These are phyloP conservation scores for Monilinia vaccinii-corymbosi DNA, from an alignment of 2,329 filamentous ascomycete genomes.

Conservation along the genomic window DNA sequence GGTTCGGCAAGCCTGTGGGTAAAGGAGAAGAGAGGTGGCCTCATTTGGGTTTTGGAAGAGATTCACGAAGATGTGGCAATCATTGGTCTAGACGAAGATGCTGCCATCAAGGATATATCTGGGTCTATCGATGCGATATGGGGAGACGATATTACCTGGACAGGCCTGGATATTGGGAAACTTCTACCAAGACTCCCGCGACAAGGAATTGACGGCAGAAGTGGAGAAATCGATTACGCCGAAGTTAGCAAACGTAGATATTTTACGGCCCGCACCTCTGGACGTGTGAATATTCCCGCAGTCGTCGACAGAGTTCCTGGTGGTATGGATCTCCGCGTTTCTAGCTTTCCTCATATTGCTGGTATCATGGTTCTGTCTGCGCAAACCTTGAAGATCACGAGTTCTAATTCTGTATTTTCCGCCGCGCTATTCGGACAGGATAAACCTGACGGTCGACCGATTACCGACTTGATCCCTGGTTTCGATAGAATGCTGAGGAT, in stretches of 20 bases:
- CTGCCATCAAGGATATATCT: slow-evolving; percentile 56
- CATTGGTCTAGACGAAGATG: slow-evolving; percentile 68
- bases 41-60: slow-evolving; percentile 98
- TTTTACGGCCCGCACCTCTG: slow-evolving; percentile 75
- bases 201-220: slow-evolving; percentile 59
- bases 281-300: slow-evolving; percentile 73
- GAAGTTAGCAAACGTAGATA: slow-evolving; percentile 63
- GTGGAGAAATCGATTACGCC: slow-evolving; percentile 68
- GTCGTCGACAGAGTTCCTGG: slow-evolving; percentile 66
- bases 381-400: slow-evolving; percentile 67
- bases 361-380: slow-evolving; percentile 92
- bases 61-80: slow-evolving; percentile 89
- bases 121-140: slow-evolving; percentile 84
- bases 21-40: slow-evolving; percentile 85
- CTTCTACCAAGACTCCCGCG: slow-evolving; percentile 78
- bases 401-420: slow-evolving; percentile 91
- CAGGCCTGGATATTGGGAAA: slow-evolving; percentile 65
- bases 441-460: slow-evolving; percentile 68
- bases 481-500: slow-evolving; percentile 79
- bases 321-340: slow-evolving; percentile 68
- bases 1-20: slow-evolving; percentile 97
- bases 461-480: slow-evolving; percentile 73
- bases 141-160: slow-evolving; percentile 58
- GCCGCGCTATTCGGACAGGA: slow-evolving; percentile 85
- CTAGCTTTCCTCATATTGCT: slow-evolving; percentile 93